Evolutionary conservation across 495 filamentous ascomycete species (phyloP).

Genomic region (Halenospora varia): DNA sequence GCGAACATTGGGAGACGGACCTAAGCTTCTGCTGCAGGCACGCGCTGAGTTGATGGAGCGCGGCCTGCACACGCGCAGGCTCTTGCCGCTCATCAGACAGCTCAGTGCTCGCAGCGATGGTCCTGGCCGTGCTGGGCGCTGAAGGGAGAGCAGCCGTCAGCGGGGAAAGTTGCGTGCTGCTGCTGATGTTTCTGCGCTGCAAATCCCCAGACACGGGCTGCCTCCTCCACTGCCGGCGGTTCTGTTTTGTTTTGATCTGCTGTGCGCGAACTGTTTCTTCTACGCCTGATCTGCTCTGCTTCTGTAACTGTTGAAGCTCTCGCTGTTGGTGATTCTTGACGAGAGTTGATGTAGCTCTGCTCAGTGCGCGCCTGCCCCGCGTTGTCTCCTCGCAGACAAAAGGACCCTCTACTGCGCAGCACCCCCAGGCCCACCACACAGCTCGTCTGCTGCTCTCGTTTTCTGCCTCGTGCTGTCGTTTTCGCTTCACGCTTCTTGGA

Average conservation of each 20-base stretch:
- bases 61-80: background rate
- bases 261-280: background rate
- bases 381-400: background rate
- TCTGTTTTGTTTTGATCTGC: background rate
- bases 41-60: constrained; percentile 48
- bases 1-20: constrained; percentile 31
- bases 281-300: background rate
- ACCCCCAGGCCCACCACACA: background rate
- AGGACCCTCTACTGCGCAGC: background rate
- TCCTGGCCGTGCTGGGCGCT: background rate
- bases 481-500: background rate
- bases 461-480: background rate
- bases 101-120: too few species aligned
- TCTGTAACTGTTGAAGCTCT: background rate
- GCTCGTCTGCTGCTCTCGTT: background rate
- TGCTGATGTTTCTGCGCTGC: too few species aligned
- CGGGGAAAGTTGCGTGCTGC: background rate
- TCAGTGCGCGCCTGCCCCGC: background rate
- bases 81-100: background rate
- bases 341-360: too few species aligned
- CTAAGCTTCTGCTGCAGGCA: constrained; percentile 69
- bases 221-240: background rate
- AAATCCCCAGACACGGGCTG: background rate
- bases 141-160: background rate
- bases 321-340: too few species aligned